Base-by-base conservation (phyloP, 257 asterid species). In the Solanum microdontum region DNA sequence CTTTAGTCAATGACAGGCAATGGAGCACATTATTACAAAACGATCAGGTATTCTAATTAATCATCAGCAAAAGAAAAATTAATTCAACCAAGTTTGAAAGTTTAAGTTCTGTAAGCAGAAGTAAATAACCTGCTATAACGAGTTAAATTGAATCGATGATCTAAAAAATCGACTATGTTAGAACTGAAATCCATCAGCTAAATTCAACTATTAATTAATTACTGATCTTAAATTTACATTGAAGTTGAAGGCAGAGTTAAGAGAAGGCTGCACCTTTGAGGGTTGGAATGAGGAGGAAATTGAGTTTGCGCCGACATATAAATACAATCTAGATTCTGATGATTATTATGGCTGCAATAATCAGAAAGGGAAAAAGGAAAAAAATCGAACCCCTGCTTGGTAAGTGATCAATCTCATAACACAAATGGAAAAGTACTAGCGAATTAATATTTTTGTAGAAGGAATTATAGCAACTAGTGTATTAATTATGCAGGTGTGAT, bases 301-400 rank as follows among this genome's bases (percentile, higher is more conserved):
- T 11, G 89, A 91, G 58, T 94, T 94, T 87, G 91, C 97, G 19
- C 97, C 95, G 11, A 94, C 97, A 68, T 94, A 94, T 74, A 94
- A 94, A 87, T 94, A 93, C 79, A 80, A 90, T 30, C 86, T 80
- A 60, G 91, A 93, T 86, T 93, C 97, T 21, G 93, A 91, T 82
- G 92, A 91, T 43, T 94, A 94, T 86, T 91, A 92, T 82, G 95
- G 93, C 88, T 87, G 93, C 69, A 28, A 45, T 88, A 84, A 89
- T 84, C 90, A 90, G 68, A 89, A 77, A 72, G 87, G 64, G 69
- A 92, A 90, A 83, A 91, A 85, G 76, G 88, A 76, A 87, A 90
- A 89, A 77, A 89, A 79, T 90, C 89, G 94, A 83, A 91, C 92
- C 82, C 97, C 97, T 55, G 97, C 97, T 60, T 93, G 95, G 95